A percentile compares a stretch with the other conserved stretches of the same genome.
Evolutionary conservation across 306 rosid species (phyloP).

Genomic region (Mucuna pruriens): DNA sequence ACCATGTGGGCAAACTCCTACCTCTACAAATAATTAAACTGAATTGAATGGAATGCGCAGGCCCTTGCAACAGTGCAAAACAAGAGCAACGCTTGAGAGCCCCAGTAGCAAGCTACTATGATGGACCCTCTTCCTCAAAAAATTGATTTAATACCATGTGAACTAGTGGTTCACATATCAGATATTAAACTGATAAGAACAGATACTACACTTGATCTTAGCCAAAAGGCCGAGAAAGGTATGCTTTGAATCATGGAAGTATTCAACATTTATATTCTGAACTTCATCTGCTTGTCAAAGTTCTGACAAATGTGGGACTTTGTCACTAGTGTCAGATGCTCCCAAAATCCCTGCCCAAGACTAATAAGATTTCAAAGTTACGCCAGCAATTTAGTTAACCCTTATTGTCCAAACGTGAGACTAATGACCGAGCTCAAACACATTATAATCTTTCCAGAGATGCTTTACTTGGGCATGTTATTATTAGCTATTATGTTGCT

Average conservation of each 20-base stretch:
- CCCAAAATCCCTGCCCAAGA: too few relatives aligned
- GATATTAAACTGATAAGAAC: conserved; percentile 39
- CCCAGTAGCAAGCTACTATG: conserved; percentile 13
- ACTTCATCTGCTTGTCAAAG: neutral
- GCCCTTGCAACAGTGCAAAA: neutral
- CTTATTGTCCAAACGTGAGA: neutral
- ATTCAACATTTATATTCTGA: neutral
- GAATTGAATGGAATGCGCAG: neutral
- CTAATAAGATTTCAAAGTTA: neutral
- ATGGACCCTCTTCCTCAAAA: neutral
- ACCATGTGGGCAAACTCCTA: conserved; percentile 48
- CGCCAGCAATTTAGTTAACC: too few relatives aligned
- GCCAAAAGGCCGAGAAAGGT: conserved; percentile 37
- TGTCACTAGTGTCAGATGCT: too few relatives aligned
- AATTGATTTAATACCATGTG: neutral
- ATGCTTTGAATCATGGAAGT: accelerated
- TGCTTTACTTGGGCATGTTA: neutral
- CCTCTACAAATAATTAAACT: neutral
- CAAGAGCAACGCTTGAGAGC: neutral
- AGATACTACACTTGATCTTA: conserved; percentile 42
- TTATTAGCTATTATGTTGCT: too few relatives aligned
- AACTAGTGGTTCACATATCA: conserved; percentile 10
- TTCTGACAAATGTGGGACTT: neutral
- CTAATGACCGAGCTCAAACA: neutral
- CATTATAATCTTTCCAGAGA: neutral